Base-by-base conservation (phyloP, 140 eudicot species). In the Anethum foeniculum region DNA sequence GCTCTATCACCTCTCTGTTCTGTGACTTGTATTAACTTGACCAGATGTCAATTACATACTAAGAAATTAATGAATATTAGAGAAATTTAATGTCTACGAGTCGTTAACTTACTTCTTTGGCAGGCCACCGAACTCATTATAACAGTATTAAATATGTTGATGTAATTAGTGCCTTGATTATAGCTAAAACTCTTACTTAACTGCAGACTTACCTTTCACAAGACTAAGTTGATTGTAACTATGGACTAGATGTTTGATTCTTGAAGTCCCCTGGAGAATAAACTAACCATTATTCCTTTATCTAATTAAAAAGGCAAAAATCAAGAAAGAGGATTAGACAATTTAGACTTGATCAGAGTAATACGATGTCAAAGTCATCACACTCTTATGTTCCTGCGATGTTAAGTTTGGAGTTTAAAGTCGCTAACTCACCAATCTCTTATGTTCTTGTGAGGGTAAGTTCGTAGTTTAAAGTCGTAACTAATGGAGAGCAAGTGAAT, bases 81-180 rank as follows among this genome's bases (percentile, higher is more conserved):
- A n/a, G 16, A 60, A 56, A n/a, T 18, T 8, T 11, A 25, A 25
- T 25, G 69, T 62, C 69, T 62, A 9, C 10, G 36, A 3, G 69
- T 25, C n/a, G 75, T 69, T 69, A 32, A 69, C 75, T 69, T 13
- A 69, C 75, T 69, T 30, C 75, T 69, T 69, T 68, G 74, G 74
- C 74, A 68, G 74, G 74, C 74, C 41, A 68, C 41, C 73, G 7
- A 67, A 67, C 73, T 67, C 73, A 32, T 12, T 65, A 65, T 28
- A 65, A 67, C 73, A 67, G 14, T 19, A 67, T 27, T 30, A 14
- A 30, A 68, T 28, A 68, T 68, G 4, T 68, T 30, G 74, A 68
- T 68, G 43, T 6, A 28, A 32, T 13, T 68, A 13, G 44, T 30
- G 23, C 74, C 74, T 68, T 68, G 44, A 68, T 68, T 32, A 68